Conservation (phyloP, 2,329 filamentous ascomycete species). For the Huntiella decipiens region DNA sequence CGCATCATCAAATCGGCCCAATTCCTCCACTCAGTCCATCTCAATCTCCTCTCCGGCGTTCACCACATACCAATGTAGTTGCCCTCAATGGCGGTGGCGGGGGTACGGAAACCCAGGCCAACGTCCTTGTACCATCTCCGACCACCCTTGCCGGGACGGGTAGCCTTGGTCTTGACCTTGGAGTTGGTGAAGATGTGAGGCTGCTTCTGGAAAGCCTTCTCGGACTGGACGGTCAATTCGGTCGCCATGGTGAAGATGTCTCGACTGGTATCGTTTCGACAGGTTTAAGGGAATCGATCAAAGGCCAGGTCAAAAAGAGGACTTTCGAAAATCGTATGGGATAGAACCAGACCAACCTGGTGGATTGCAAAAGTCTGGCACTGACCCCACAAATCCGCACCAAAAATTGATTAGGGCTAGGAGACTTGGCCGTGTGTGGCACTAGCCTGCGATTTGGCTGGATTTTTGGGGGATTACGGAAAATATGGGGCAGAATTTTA, state of each 20-base stretch:
- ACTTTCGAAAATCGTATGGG: constrained; percentile 9
- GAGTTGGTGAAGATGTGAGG: constrained; percentile 99
- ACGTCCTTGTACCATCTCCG: constrained; percentile 98
- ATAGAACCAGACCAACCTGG: constrained; percentile 6
- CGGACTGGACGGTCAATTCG: constrained; percentile 98
- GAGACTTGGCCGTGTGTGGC: constrained; percentile 10
- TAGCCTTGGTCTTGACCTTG: constrained; percentile 75
- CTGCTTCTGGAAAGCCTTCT: constrained; percentile 99
- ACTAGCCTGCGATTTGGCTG: background rate
- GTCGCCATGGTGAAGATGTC: constrained; percentile 55
- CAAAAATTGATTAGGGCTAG: constrained; percentile 12
- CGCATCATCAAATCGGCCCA: too few species aligned
- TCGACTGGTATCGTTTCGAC: constrained; percentile 12
- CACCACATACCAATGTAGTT: constrained; percentile 83
- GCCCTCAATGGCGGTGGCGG: constrained; percentile 96
- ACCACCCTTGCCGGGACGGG: constrained; percentile 75
- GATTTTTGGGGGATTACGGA: too few species aligned
- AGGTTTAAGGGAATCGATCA: constrained; percentile 9
- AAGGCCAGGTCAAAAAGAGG: constrained; percentile 9
- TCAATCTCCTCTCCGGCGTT: background rate
- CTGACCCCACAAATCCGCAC: constrained; percentile 11
- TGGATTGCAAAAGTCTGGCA: constrained; percentile 11
- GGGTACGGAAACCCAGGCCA: constrained; percentile 96
- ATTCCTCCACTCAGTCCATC: too few species aligned
- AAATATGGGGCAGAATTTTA: too few species aligned